Percentiles rank a stretch among this genome's conserved stretches.
phyloP scores from a whole-genome alignment of 2,329 filamentous ascomycete species.

The Xylaria sp. region DNA sequence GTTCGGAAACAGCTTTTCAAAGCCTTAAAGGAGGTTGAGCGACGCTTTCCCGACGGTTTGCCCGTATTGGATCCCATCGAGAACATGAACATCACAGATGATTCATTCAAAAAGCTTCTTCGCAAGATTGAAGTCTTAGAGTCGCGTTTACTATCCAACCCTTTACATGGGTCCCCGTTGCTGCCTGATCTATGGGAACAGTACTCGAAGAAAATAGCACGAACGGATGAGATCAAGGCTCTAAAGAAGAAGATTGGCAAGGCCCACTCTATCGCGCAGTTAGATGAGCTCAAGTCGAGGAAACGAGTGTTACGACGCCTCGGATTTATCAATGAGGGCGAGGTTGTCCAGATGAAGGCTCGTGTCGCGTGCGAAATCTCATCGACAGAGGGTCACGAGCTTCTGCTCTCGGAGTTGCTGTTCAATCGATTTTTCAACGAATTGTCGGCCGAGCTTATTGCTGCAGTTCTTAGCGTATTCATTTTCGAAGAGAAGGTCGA shows the following conservation, averaged over 20 bases:
- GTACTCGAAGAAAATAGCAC: conserved; percentile 79
- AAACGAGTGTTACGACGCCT: conserved; percentile 94
- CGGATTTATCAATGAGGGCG: conserved; percentile 92
- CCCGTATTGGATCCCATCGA: conserved; percentile 91
- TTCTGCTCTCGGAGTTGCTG: conserved; percentile 88
- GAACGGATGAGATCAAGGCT: conserved; percentile 80
- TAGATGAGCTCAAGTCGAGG: conserved; percentile 94
- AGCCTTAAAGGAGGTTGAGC: conserved; percentile 76
- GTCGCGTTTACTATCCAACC: conserved; percentile 85
- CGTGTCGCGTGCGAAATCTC: conserved; percentile 98
- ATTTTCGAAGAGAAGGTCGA: conserved; percentile 97
- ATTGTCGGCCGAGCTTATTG: conserved; percentile 83
- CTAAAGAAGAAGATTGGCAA: conserved; percentile 86
- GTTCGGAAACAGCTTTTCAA: conserved; percentile 72
- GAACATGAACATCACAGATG: conserved; percentile 93
- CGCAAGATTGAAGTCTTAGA: conserved; percentile 97
- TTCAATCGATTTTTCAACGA: conserved; percentile 99
- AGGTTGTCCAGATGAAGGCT: conserved; percentile 96
- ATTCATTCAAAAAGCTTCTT: conserved; percentile 90
- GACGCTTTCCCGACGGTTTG: conserved; percentile 90
- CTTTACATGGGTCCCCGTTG: conserved; percentile 87
- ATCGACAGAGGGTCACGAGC: conserved; percentile 86
- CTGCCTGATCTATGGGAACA: conserved; percentile 85
- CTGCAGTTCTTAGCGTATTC: conserved; percentile 87
- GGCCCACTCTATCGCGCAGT: conserved; percentile 85